phyloP scores from a whole-genome alignment of 106 monocot species.

The Cymbidium sinense region DNA sequence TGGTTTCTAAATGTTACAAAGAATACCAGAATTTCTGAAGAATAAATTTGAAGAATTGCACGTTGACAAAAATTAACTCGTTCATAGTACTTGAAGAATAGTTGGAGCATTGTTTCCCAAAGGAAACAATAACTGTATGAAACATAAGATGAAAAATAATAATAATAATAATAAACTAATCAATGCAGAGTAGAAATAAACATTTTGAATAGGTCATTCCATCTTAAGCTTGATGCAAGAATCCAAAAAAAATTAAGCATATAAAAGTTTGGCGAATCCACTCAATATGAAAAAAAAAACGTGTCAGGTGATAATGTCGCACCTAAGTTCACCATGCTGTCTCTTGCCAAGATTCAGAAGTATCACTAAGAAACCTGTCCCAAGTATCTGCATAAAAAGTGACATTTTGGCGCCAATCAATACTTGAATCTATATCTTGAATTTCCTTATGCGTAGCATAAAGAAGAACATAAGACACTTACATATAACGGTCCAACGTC shows the following conservation, averaged over 20 bases:
- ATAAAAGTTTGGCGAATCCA: background rate
- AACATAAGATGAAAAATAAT: background rate
- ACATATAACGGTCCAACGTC: conserved; percentile 82
- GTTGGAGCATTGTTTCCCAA: background rate
- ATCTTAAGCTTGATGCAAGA: background rate
- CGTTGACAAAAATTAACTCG: background rate
- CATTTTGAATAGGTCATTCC: background rate
- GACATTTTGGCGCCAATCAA: background rate
- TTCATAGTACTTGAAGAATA: background rate
- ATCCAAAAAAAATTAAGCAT: background rate
- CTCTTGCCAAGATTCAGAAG: conserved; percentile 91
- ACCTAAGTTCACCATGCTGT: conserved; percentile 89
- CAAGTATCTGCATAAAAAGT: conserved; percentile 58
- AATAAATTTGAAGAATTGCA: background rate
- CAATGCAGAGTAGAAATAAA: background rate
- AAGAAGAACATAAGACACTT: conserved; percentile 22
- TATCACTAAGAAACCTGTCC: conserved; percentile 74
- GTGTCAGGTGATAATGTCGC: background rate
- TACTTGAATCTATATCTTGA: background rate
- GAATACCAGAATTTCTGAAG: too few relatives aligned
- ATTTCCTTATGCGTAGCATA: background rate
- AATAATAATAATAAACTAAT: background rate
- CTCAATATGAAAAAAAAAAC: background rate
- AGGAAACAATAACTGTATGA: background rate
- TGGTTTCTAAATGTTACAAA: too few relatives aligned